Evolutionary conservation across 306 rosid species (phyloP).

Genomic region (Canavalia gladiata): DNA sequence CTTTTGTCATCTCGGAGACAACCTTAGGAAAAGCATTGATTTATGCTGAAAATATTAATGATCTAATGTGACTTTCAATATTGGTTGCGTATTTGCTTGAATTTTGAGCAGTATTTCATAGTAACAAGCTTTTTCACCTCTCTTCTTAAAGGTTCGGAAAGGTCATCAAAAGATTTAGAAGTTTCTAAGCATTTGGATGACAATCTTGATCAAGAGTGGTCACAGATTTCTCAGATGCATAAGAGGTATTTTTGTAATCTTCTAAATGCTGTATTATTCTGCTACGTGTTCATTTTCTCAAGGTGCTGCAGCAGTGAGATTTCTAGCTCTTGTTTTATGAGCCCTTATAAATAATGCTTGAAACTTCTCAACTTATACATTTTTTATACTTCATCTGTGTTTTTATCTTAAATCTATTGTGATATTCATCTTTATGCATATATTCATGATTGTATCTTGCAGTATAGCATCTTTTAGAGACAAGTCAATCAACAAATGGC

Average conservation of each 20-base stretch:
- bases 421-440: background rate
- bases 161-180: constrained; percentile 54
- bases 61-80: background rate
- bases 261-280: constrained; percentile 35
- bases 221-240: constrained; percentile 64
- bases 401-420: constrained; percentile 23
- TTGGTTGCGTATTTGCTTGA: constrained; percentile 21
- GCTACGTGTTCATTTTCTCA: constrained; percentile 19
- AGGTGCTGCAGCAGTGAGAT: constrained; percentile 9
- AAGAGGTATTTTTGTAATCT: constrained; percentile 61
- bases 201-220: constrained; percentile 78
- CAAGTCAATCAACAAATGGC: constrained; percentile 91
- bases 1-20: constrained; percentile 20
- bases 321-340: constrained; percentile 33
- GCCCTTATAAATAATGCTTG: background rate
- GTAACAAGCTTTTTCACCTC: constrained; percentile 27
- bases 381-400: constrained; percentile 23
- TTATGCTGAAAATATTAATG: background rate
- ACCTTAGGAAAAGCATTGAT: constrained; percentile 4
- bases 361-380: constrained; percentile 32
- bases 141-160: constrained; percentile 55
- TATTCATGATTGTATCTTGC: constrained; percentile 54
- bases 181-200: constrained; percentile 54
- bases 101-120: constrained; percentile 3
- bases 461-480: constrained; percentile 78